phyloP scores from a whole-genome alignment of 2,329 filamentous ascomycete genomes.

The Chaetomiaceae sp. region DNA sequence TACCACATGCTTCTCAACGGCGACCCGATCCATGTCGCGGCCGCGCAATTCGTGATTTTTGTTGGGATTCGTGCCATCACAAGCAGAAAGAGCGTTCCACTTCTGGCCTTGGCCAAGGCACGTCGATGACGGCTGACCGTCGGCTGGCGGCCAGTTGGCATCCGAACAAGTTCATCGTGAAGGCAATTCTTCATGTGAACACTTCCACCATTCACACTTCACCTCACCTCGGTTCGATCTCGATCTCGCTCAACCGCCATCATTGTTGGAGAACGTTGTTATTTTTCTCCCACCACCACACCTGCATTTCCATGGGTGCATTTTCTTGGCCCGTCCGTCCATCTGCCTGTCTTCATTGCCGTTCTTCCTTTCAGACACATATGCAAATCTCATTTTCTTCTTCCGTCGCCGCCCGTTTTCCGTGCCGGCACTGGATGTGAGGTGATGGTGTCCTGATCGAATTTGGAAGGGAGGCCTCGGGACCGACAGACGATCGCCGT shows the following conservation, averaged over 20 bases:
- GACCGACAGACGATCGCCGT: background rate
- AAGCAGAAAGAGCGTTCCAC: slow-evolving; percentile 6
- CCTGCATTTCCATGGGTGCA: too few relatives aligned
- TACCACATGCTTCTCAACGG: background rate
- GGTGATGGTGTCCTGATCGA: background rate
- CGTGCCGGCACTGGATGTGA: background rate
- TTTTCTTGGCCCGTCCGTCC: too few relatives aligned
- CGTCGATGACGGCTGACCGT: background rate
- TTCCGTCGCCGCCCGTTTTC: background rate
- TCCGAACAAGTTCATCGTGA: too few relatives aligned
- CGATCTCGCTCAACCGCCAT: too few relatives aligned
- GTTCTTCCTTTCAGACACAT: too few relatives aligned
- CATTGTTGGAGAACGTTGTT: too few relatives aligned
- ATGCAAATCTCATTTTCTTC: background rate
- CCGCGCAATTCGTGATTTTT: slow-evolving; percentile 4
- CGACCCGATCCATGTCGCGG: background rate
- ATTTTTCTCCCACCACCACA: background rate
- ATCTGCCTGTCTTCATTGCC: too few relatives aligned
- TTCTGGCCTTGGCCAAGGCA: slow-evolving; percentile 6
- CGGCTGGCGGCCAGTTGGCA: background rate
- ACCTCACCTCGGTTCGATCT: background rate
- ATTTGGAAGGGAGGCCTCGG: background rate
- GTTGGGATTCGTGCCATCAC: slow-evolving; percentile 10
- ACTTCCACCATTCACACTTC: background rate
- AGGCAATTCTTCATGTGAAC: too few relatives aligned